Evolutionary conservation across 116 monocot genomes (phyloP).

Genomic region (Zostera marina): DNA sequence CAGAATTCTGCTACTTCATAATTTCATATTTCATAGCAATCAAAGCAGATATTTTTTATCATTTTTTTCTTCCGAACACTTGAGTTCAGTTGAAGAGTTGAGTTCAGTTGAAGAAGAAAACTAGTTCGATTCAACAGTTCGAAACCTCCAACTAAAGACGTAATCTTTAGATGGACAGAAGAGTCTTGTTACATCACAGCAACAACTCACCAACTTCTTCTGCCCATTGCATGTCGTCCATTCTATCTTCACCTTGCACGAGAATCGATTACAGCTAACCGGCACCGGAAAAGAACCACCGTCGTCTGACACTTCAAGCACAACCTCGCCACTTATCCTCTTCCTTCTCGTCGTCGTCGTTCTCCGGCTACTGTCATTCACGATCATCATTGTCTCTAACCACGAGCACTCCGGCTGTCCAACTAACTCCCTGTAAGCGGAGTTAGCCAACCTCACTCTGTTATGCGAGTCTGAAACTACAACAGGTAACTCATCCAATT

Average conservation of each 20-base stretch:
- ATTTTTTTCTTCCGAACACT: too few relatives aligned
- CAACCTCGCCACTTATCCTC: constrained; percentile 73
- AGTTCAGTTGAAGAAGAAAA: too few relatives aligned
- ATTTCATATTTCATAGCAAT: too few relatives aligned
- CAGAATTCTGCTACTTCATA: too few relatives aligned
- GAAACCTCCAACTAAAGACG: constrained; percentile 62
- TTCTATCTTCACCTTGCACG: constrained; percentile 72
- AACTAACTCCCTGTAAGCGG: constrained; percentile 81
- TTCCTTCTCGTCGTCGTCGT: constrained; percentile 12
- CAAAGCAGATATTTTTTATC: too few relatives aligned
- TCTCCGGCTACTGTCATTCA: not conserved
- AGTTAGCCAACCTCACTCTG: constrained; percentile 65
- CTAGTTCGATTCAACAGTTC: constrained; percentile 20
- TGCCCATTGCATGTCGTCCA: constrained; percentile 49
- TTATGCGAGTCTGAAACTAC: constrained; percentile 69
- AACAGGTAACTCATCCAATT: constrained; percentile 47
- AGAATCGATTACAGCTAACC: constrained; percentile 26
- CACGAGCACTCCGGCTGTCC: constrained; percentile 88
- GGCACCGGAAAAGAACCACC: constrained; percentile 14
- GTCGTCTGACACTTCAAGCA: constrained; percentile 26
- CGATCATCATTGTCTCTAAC: constrained; percentile 49
- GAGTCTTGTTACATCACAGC: constrained; percentile 58
- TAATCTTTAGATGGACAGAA: constrained; percentile 62
- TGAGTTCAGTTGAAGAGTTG: too few relatives aligned
- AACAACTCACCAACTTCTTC: constrained; percentile 34